A percentile compares a stretch with the other conserved stretches of the same genome.
phyloP scores from a whole-genome alignment of 2,329 filamentous ascomycete genomes.

The Aspergillus candidus region DNA sequence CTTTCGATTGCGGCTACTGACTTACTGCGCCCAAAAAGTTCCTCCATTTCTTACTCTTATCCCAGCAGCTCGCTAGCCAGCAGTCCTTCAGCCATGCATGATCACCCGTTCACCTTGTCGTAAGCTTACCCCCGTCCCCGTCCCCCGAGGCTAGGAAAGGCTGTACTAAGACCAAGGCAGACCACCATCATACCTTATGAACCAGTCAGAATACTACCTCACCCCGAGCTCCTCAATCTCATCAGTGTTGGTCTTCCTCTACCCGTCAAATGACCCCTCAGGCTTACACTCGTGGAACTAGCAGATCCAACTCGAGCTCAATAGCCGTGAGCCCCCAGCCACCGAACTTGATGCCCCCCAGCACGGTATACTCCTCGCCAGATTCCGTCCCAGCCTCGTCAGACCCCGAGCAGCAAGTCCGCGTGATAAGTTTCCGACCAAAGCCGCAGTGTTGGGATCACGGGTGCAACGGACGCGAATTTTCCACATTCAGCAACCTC shows the following conservation, averaged over 20 bases:
- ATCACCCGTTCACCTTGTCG: constrained; percentile 20
- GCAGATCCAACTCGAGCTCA: constrained; percentile 22
- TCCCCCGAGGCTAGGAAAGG: not conserved
- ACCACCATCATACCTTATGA: constrained; percentile 29
- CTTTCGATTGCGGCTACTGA: constrained; percentile 1
- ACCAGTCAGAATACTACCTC: constrained; percentile 30
- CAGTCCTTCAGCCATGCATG: constrained; percentile 15
- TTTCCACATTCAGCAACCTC: constrained; percentile 94
- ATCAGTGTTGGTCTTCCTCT: constrained; percentile 17
- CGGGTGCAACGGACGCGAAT: constrained; percentile 90
- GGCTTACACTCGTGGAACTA: constrained; percentile 10
- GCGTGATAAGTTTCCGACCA: constrained; percentile 70
- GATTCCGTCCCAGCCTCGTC: constrained; percentile 22
- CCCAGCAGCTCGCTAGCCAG: constrained; percentile 15
- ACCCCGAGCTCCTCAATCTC: constrained; percentile 24
- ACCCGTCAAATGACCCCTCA: not conserved
- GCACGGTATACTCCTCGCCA: constrained; percentile 24
- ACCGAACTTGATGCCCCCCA: constrained; percentile 18
- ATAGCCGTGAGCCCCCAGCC: constrained; percentile 21
- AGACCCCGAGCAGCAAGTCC: constrained; percentile 48
- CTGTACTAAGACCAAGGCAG: constrained; percentile 15
- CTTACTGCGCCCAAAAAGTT: constrained; percentile 4
- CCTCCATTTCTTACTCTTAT: constrained; percentile 17
- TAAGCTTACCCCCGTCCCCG: constrained; percentile 13
- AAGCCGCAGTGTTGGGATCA: constrained; percentile 97